Evolutionary conservation across 2,329 filamentous ascomycete genomes (phyloP).

Genomic region (Berkeleyomyces rouxiae): DNA sequence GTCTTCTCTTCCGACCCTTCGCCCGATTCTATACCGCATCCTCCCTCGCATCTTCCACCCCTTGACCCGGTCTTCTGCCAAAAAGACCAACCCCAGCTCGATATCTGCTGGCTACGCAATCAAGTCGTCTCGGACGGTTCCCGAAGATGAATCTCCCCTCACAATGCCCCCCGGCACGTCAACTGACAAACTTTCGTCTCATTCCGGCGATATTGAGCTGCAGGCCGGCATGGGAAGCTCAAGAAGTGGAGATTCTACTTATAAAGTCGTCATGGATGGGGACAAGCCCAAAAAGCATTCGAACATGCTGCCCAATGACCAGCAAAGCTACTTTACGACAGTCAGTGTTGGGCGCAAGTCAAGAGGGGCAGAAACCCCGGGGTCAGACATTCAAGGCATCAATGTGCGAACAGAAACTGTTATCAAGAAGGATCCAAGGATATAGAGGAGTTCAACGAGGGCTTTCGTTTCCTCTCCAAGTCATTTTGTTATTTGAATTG

Average conservation of each 20-base stretch:
- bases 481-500: neutral
- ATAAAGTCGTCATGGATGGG: neutral
- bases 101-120: neutral
- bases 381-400: neutral
- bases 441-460: too few relatives aligned
- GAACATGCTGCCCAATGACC: neutral
- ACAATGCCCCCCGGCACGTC: conserved; percentile 1
- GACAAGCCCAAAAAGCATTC: neutral
- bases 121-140: neutral
- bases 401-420: conserved; percentile 8
- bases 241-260: neutral
- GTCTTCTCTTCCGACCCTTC: conserved; percentile 17
- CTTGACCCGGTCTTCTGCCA: neutral
- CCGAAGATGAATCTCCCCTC: neutral
- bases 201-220: conserved; percentile 7
- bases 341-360: neutral
- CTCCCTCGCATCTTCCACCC: conserved; percentile 16
- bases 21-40: conserved; percentile 17
- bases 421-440: neutral
- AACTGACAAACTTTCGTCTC: conserved; percentile 1
- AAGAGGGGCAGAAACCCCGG: neutral
- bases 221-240: neutral
- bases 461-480: neutral
- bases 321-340: neutral
- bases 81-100: neutral